phyloP scores from a whole-genome alignment of 768 basidiomycete species.

The Xerocomus potaroensis region DNA sequence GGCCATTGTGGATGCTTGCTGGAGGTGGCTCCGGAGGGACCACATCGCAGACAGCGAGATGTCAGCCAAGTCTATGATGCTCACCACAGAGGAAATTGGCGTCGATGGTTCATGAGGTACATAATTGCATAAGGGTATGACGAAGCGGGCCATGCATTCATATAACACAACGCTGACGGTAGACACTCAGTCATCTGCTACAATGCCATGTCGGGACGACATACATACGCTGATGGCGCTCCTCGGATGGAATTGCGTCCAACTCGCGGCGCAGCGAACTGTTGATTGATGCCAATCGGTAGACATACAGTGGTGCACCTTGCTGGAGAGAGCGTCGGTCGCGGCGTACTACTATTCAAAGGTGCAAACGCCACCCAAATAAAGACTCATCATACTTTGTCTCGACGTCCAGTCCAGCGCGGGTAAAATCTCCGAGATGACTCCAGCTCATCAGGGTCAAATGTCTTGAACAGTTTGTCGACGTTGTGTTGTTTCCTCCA shows the following conservation, averaged over 20 bases:
- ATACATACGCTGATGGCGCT: constrained; percentile 69
- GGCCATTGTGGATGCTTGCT: constrained; percentile 69
- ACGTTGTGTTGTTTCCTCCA: constrained; percentile 68
- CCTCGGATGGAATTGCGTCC: constrained; percentile 45
- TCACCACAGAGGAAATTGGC: constrained; percentile 56
- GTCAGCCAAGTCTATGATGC: constrained; percentile 69
- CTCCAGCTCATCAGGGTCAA: constrained; percentile 59
- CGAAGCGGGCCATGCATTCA: constrained; percentile 64
- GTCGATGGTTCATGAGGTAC: constrained; percentile 51
- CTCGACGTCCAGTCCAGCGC: constrained; percentile 74
- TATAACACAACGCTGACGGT: constrained; percentile 53
- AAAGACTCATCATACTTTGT: constrained; percentile 50
- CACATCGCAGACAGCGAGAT: constrained; percentile 65
- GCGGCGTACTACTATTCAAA: no score
- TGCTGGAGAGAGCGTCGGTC: constrained; percentile 34
- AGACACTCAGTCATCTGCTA: not conserved
- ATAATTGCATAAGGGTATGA: constrained; percentile 56
- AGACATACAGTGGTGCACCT: constrained; percentile 75
- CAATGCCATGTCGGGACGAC: constrained; percentile 18
- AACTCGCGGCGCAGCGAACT: constrained; percentile 54
- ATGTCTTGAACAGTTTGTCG: constrained; percentile 55
- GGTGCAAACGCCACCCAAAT: not conserved
- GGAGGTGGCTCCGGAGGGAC: constrained; percentile 65
- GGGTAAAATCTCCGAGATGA: constrained; percentile 63
- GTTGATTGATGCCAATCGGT: constrained; percentile 59